Evolutionary conservation across 2,329 filamentous ascomycete genomes (phyloP).

Genomic region (Cordyceps farinosa): DNA sequence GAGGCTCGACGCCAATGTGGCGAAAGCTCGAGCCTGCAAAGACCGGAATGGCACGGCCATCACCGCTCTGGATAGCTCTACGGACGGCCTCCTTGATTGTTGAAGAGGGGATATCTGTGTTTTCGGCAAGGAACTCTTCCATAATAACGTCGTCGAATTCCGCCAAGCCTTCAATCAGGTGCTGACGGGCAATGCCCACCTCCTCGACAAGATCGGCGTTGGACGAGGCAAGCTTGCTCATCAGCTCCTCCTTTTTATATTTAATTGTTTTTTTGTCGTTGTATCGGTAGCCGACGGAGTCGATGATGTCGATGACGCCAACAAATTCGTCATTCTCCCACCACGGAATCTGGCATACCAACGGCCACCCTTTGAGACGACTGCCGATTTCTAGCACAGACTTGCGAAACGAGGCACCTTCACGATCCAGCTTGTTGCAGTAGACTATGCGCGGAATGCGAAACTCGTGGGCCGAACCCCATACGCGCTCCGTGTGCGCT

Average conservation of each 20-base stretch:
- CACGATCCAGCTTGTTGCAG: slow-evolving; percentile 75
- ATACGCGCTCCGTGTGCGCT: slow-evolving; percentile 95
- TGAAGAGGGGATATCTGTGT: slow-evolving; percentile 66
- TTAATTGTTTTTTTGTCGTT: slow-evolving; percentile 38
- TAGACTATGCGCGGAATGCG: slow-evolving; percentile 76
- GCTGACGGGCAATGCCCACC: slow-evolving; percentile 69
- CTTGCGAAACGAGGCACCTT: slow-evolving; percentile 74
- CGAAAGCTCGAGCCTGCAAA: slow-evolving; percentile 91
- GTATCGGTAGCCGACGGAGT: slow-evolving; percentile 73
- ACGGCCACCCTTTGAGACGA: slow-evolving; percentile 76
- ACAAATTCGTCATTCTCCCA: slow-evolving; percentile 78
- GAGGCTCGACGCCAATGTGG: slow-evolving; percentile 88
- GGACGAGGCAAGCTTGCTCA: slow-evolving; percentile 38
- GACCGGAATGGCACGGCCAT: slow-evolving; percentile 75
- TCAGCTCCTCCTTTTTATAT: slow-evolving; percentile 29
- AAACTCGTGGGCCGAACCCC: slow-evolving; percentile 84
- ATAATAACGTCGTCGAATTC: slow-evolving; percentile 86
- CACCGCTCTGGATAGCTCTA: slow-evolving; percentile 62
- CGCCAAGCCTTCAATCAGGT: slow-evolving; percentile 77
- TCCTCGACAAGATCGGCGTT: slow-evolving; percentile 60
- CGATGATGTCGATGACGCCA: slow-evolving; percentile 81
- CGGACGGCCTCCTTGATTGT: slow-evolving; percentile 73
- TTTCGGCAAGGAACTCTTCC: slow-evolving; percentile 74
- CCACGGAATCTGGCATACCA: slow-evolving; percentile 94
- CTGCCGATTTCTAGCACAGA: slow-evolving; percentile 83